Evolutionary conservation across 2,329 filamentous ascomycete genomes (phyloP), one percentile per base, ranked within the genome.

Genomic region (Penicillium sp.): DNA sequence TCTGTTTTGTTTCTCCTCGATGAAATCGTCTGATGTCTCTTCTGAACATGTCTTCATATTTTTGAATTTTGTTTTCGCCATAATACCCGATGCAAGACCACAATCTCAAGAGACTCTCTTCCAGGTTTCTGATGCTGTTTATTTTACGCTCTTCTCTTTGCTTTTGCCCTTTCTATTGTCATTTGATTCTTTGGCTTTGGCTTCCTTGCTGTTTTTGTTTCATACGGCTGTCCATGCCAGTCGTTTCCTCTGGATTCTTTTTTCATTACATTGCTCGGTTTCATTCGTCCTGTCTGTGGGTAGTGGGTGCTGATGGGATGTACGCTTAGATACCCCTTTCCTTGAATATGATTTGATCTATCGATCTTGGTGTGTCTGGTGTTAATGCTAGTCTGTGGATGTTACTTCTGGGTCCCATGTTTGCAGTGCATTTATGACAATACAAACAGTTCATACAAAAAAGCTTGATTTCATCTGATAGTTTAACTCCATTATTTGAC

Each of bases 291-390:
- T 38, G 32, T 48, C 49, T 32, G 43, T 34, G 21, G 21, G 21
- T 43, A 32, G 47, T 47, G 49, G 45, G 57, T 49, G 54, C 56
- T 53, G 56, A 36, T 61, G 52, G 57, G 56, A 59, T 68, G 64
- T 69, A 67, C 57, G 62, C 62, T 67, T 69, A 71, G 68, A 71
- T 71, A 71, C 68, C 68, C 68, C 58, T 62, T 52, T 54, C 53
- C 52, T 62, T 65, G 55, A 60, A 61, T 48, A 48, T 54, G 50
- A 59, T 53, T 44, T 38, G 47, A 59, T 56, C 39, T 53, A 27
- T 34, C 40, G 13, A 34, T 11, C 4, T 34, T 11, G 11, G 31
- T 9, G 7, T 34, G 4, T 34, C 10, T 34, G 5, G 9, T 34
- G 10, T 34, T 11, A 11, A 11, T 7, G 29, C 5, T 27, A 27